Evolutionary conservation across 768 basidiomycete species (phyloP), one percentile per base, ranked within the genome.

Genomic region (Termitomyces sp.): DNA sequence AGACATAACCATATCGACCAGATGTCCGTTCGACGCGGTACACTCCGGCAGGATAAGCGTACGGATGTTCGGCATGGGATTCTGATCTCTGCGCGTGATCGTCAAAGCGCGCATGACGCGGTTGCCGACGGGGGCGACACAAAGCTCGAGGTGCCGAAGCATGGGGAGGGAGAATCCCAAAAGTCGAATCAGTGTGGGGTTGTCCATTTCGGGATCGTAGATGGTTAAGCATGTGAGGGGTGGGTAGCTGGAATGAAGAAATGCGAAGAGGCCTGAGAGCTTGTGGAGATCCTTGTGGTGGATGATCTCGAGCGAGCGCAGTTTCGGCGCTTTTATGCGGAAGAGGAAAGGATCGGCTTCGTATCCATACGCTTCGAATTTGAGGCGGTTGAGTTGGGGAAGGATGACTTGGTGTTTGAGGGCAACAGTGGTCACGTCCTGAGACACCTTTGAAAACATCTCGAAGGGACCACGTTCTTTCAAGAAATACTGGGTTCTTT

Each of bases 271-370:
- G 43, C 43, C 43, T 44, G 20, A 5, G 43, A 44, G 8, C 3
- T 3, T 10, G 11, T 3, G 13, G 22, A 13, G 5, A 6, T 10
- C 22, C 9, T 13, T 51, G 48, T 38, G 18, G 13, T 57, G 49
- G 9, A 55, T 11, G 18, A 61, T 45, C n/a, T 52, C 28, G 2
- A 61, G 40, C 1, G 54, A 52, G 3, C 9, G n/a, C 3, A 61
- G 51, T 0, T 36, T 38, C 3, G 49, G 60, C 22, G 55, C 35
- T 4, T 3, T 20, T 3, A 61, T n/a, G 32, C 41, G 53, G 35
- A 35, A 22, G 7, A 61, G 50, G 1, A 58, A 24, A 11, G 56
- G 50, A 7, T 20, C 46, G 4, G 57, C 53, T 13, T 61, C 60
- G 10, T 32, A 30, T 24, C 18, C 36, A 45, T 30, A 32, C 10